phyloP scores from a whole-genome alignment of 2,329 filamentous ascomycete species.

The Alternaria panax region DNA sequence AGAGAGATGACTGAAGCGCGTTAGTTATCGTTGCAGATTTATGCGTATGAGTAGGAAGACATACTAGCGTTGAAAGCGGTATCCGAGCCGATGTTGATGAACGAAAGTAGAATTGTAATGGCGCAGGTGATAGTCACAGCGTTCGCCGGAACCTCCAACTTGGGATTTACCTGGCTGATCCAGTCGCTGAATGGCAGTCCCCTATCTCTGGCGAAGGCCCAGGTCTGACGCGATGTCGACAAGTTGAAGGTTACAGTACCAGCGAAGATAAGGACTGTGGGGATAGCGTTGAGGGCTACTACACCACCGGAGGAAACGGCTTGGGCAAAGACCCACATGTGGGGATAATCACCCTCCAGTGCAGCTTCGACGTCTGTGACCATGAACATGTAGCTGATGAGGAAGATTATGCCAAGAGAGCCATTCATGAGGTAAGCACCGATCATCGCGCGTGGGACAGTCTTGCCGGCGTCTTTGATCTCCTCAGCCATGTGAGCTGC shows the following conservation, averaged over 20 bases:
- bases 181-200: slow-evolving; percentile 45
- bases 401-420: slow-evolving; percentile 44
- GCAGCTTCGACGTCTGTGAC: slow-evolving; percentile 43
- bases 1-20: slow-evolving; percentile 46
- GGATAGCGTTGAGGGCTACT: slow-evolving; percentile 41
- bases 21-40: neutral
- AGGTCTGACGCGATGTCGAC: slow-evolving; percentile 45
- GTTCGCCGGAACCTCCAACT: slow-evolving; percentile 41
- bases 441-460: slow-evolving; percentile 54
- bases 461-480: slow-evolving; percentile 51
- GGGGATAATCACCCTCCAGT: slow-evolving; percentile 43
- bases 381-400: slow-evolving; percentile 46
- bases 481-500: slow-evolving; percentile 56
- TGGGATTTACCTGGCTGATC: slow-evolving; percentile 37
- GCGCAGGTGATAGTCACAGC: slow-evolving; percentile 41
- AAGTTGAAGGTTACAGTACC: slow-evolving; percentile 43
- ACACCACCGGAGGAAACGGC: slow-evolving; percentile 37
- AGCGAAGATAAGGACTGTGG: slow-evolving; percentile 40
- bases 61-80: slow-evolving; percentile 46
- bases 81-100: slow-evolving; percentile 49
- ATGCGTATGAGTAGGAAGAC: neutral
- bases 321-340: slow-evolving; percentile 47
- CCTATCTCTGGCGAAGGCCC: slow-evolving; percentile 47
- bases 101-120: slow-evolving; percentile 37
- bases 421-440: slow-evolving; percentile 52